A percentile compares a stretch with the other conserved stretches of the same genome.
Conservation (phyloP, 2,329 filamentous ascomycete genomes). For the Aureobasidium pullulans region DNA sequence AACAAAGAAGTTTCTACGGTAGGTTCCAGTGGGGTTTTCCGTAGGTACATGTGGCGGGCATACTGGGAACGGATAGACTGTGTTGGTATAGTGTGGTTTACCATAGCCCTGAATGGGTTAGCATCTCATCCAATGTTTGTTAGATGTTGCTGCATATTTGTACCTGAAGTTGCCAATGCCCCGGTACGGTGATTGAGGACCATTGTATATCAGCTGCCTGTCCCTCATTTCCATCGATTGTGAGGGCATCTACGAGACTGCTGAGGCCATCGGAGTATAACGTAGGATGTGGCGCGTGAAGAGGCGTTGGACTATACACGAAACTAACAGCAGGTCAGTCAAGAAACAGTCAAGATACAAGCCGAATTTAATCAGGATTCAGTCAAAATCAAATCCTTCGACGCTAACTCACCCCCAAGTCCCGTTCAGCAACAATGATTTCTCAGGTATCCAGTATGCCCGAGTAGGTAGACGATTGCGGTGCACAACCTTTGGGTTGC, state of each 20-base stretch:
- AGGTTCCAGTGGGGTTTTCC: slow-evolving; percentile 59
- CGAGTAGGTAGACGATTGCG: slow-evolving; percentile 19
- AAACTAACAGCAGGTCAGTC: slow-evolving; percentile 28
- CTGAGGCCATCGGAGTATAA: slow-evolving; percentile 13
- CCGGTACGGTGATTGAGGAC: slow-evolving; percentile 12
- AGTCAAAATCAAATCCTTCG: too few species aligned
- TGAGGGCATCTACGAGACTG: background rate
- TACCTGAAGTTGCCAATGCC: slow-evolving; percentile 24
- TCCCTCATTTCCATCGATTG: background rate
- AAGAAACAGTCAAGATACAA: too few species aligned
- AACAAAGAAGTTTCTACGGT: slow-evolving; percentile 49
- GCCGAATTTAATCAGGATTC: too few species aligned
- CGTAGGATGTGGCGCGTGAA: slow-evolving; percentile 38
- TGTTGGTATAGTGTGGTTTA: slow-evolving; percentile 61
- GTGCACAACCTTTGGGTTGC: slow-evolving; percentile 15
- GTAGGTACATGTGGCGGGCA: slow-evolving; percentile 56
- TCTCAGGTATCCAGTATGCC: slow-evolving; percentile 15
- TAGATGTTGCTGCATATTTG: slow-evolving; percentile 26
- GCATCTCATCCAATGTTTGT: slow-evolving; percentile 34
- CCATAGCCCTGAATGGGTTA: slow-evolving; percentile 67
- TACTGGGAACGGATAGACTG: slow-evolving; percentile 58
- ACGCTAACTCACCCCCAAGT: slow-evolving; percentile 35
- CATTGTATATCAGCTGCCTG: slow-evolving; percentile 2
- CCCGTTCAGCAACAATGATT: slow-evolving; percentile 42
- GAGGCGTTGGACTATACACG: slow-evolving; percentile 40